Evolutionary conservation across 169 alveolate species (phyloP), one percentile per base, ranked within the genome.

Genomic region (Babesia ovis): DNA sequence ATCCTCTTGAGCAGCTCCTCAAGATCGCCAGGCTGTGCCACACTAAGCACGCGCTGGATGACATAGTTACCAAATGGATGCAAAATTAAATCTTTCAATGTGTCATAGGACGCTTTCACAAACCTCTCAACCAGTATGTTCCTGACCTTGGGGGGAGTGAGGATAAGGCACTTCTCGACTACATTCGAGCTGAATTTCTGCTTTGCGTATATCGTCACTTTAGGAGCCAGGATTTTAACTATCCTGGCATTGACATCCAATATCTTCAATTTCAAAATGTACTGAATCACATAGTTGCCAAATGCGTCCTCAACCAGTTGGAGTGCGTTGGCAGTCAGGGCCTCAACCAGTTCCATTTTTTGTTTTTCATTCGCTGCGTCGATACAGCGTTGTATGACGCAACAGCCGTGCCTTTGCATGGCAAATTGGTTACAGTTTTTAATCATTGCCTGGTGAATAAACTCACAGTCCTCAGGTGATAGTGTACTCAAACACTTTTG

Each of bases 221-320:
- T 81, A 32, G 90, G 93, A 16, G 85, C 89, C 27, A 96, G 75
- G 11, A 90, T 85, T 25, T 85, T 68, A 43, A 84, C 92, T 32
- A 94, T 80, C 72, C 92, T 67, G 25, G 55, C 41, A 56, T 79
- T 91, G 60, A 89, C 84, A 69, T 89, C 85, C 48, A 85, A 84
- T 53, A 81, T 59, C 57, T 86, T 90, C 68, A 81, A 72, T 41
- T 89, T 92, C 46, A 95, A 68, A 12, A 94, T 93, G 81, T 94
- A 91, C 73, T 96, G 97, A 16, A 96, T 93, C 39, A 96, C 98
- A 83, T 96, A 96, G 77, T 96, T 96, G 18, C 99, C 99, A 85
- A 91, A 96, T 31, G 98, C 96, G 74, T 94, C 97, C 57, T 94
- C 92, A 27, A 94, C 94, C 29, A 95, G 88, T 53, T 80, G 84